Base-by-base conservation (phyloP, 2,329 filamentous ascomycete species). In the Cladorrhinum sp. region DNA sequence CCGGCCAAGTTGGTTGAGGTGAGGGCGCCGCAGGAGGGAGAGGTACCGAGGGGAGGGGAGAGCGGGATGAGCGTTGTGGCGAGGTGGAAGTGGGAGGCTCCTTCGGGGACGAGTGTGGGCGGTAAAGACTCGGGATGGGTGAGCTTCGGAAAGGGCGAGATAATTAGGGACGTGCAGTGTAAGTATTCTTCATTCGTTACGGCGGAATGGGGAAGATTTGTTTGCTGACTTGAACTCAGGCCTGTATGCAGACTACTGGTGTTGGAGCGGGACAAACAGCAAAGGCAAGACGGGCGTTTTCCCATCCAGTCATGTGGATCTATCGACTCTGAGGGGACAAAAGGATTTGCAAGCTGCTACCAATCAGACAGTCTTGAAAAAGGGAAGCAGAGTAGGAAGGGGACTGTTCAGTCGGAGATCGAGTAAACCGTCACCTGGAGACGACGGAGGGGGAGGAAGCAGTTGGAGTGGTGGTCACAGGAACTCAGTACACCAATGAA, bases 141-240 rank as follows among this genome's bases (percentile, higher is more conserved):
- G n/a, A 79, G 75, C 64, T 84, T 90, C 68, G 86, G 87, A 28
- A 88, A 87, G 69, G 85, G 84, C 20, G 87, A 90, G 64, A 77
- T 80, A 2, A 87, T 89, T 16, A 85, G 80, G 65, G 91, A 87
- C 73, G 91, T 84, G 23, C 75, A 74, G 57, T 84, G 81, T 81
- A 69, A 76, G 79, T 77, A 33, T 6, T 20, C n/a, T 23, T n/a
- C 1, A n/a, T 54, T 12, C 48, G 20, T 21, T n/a, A 46, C 2
- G 10, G 6, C 16, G n/a, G 6, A 46, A 20, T 18, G 42, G 7
- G 50, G 18, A 3, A 21, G 12, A 61, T 8, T 61, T 46, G 16
- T 30, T 18, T 7, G 6, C 18, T 46, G 16, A 18, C 5, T 46
- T 3, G 14, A 1, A 7, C 20, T 26, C 33, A 69, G 65, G 64